Conservation (phyloP, 2,329 filamentous ascomycete genomes). For the Zymoseptoria brevis region DNA sequence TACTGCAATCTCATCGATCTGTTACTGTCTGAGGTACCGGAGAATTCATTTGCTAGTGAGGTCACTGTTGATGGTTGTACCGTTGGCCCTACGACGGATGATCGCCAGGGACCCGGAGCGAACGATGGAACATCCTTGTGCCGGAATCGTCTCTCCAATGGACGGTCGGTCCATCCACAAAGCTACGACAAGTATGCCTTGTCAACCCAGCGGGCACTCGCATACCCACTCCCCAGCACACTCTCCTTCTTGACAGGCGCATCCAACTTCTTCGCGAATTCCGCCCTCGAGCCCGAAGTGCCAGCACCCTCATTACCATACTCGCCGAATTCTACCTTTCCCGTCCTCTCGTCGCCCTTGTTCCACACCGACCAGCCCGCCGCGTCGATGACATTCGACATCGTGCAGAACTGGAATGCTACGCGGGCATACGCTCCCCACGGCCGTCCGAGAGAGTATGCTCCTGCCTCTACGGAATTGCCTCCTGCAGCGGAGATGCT, state of each 20-base stretch:
- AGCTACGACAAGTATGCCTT: slow-evolving; percentile 28
- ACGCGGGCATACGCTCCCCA: slow-evolving; percentile 47
- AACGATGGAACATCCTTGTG: background rate
- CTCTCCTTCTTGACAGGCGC: slow-evolving; percentile 36
- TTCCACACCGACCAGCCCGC: slow-evolving; percentile 54
- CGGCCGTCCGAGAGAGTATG: slow-evolving; percentile 46
- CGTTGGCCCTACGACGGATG: background rate
- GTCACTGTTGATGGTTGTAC: background rate
- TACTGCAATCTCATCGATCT: background rate
- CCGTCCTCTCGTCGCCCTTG: slow-evolving; percentile 40
- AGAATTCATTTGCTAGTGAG: background rate
- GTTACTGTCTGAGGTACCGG: background rate
- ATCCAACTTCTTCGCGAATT: slow-evolving; percentile 38
- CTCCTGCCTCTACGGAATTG: slow-evolving; percentile 32
- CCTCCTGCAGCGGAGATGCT: slow-evolving; percentile 37
- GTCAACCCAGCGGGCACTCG: slow-evolving; percentile 35
- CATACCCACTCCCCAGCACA: slow-evolving; percentile 40
- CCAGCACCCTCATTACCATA: slow-evolving; percentile 53
- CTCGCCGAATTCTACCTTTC: slow-evolving; percentile 50
- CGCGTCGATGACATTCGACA: slow-evolving; percentile 51
- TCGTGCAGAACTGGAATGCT: slow-evolving; percentile 43
- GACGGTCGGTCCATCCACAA: too few relatives aligned
- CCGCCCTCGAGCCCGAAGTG: slow-evolving; percentile 45
- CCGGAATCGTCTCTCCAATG: too few relatives aligned
- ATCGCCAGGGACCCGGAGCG: background rate